Evolutionary conservation across 2,329 filamentous ascomycete species (phyloP), one percentile per base, ranked within the genome.

Genomic region (Clonostachys solani): DNA sequence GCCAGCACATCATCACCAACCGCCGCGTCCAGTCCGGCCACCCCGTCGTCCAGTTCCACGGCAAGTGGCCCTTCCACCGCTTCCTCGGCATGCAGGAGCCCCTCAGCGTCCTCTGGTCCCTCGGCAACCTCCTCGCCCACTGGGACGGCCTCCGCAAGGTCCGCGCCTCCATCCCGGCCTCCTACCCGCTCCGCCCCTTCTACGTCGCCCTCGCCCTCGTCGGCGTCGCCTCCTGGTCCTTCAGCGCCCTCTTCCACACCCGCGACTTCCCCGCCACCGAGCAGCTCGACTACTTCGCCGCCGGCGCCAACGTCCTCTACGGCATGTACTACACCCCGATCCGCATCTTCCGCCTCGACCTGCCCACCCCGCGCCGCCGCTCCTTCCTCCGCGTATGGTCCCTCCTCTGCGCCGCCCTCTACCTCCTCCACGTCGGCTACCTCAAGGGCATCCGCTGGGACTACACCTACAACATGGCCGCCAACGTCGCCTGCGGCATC

Each of bases 391-490:
- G 87, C 42, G 61, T 81, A 18, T 97, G 92, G 92, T 92, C 89
- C 1, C 60, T 75, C 12, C 54, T 89, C 8, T 99, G 94, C 63
- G 63, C 81, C 23, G 53, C 69, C 13, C 68, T 95, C 45, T 99
- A 95, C 65, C 60, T 76, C 23, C 72, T 79, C 47, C 94, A 99
- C 63, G 83, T 96, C 43, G 78, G 74, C 42, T 99, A 96, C 65
- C 76, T 99, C 47, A 89, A 86, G 60, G 81, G 90, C 56, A 89
- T 92, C 74, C 74, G 77, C 16, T 99, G 94, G 88, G 88, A 97
- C 66, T 99, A 99, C 65, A 87, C 86, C 6, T 99, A 99, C 71
- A 99, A 99, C 64, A 97, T 99, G 91, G 83, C 87, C 2, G 94
- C 92, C 45, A 99, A 97, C 60, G 88, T 99, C 17, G 82, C 79